Base-by-base conservation (phyloP, 2,329 filamentous ascomycete species). In the Aspergillus niger region DNA sequence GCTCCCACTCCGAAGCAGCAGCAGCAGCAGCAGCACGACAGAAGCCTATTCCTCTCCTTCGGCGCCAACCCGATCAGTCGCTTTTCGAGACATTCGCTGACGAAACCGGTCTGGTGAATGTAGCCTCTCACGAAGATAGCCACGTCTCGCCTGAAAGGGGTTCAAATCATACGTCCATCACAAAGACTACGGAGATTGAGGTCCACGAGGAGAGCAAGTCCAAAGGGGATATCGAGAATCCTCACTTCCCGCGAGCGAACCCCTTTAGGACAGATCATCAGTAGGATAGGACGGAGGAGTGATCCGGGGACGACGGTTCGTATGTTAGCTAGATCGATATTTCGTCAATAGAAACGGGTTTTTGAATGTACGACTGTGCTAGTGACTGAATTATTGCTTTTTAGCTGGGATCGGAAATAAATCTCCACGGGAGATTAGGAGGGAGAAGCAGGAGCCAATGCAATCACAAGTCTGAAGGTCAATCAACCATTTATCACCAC, bases 31-130 rank as follows among this genome's bases (percentile, higher is more conserved):
- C 24, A 6, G 38, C 47, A 3, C 56, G 44, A 11, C 24, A 52
- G 1, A 47, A 28, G 2, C 28, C 59, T 0, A 58, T 58, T 6
- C 55, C 51, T 6, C 41, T 61, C 7, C 17, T 17, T 2, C 51
- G 32, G 2, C 59, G 59, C 22, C 30, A 41, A 24, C 61, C 59
- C 2, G 55, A 57, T 3, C 55, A 47, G 4, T 61, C 61, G 2
- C 41, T 63, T 5, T 57, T 63, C 24, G 61, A 63, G 2, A 61
- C 61, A 1, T 48, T 43, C 2, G 43, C 47, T 7, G 52, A 60
- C 13, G 41, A 24, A 30, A n/a, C 44, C 36, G 22, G 10, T 11
- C 17, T n/a, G 32, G 20, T 20, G 44, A 30, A 6, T 54, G 52
- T 8, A 55, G 60, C 17, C 6, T 44, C 41, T 7, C 54, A 57